Base-by-base conservation (phyloP, 139 green algal genomes). In the Closterium sp. region DNA sequence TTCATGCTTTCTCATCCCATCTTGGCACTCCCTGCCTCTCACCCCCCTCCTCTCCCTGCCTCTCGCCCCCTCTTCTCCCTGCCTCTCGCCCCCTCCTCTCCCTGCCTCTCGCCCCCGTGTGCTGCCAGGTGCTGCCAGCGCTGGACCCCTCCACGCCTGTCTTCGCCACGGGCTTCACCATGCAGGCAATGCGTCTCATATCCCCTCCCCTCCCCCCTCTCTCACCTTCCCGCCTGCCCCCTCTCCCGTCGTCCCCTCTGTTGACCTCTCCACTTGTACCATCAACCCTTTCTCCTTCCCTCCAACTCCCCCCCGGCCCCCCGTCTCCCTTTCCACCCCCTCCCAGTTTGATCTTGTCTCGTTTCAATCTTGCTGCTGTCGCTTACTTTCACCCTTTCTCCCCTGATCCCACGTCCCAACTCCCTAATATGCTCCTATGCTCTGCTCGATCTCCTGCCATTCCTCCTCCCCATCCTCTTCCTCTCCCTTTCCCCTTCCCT, bases 61-160 rank as follows among this genome's bases (percentile, higher is more conserved):
- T 85, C 31, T 33, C 86, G 16, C 19, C n/a, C n/a, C 81, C 81
- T 0, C 81, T 85, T 7, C 81, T 86, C 81, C n/a, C 19, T 28
- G n/a, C 21, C 86, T 33, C n/a, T 89, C 86, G 5, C 86, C 86
- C 7, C n/a, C 28, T 89, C 16, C 35, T 89, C 86, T 33, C 30
- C 86, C 36, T 90, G 30, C 87, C 38, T 66, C 12, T 66, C 38
- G 12, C 9, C 38, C 38, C 12, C 16, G 2, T 0, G 16, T 66
- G 38, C 38, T 16, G 23, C 43, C 92, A 97, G 97, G 97, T 98
- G 16, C 88, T 99, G 2, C 97, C 97, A 0, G 98, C 97, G 3
- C 95, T 99, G 87, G 97, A 99, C 93, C 98, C 98, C 6, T 86
- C 32, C 84, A 99, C 97, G 0, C 97, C 97, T 28, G 96, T 99